phyloP scores from a whole-genome alignment of 2,329 filamentous ascomycete species.

The Parastagonospora nodorum region DNA sequence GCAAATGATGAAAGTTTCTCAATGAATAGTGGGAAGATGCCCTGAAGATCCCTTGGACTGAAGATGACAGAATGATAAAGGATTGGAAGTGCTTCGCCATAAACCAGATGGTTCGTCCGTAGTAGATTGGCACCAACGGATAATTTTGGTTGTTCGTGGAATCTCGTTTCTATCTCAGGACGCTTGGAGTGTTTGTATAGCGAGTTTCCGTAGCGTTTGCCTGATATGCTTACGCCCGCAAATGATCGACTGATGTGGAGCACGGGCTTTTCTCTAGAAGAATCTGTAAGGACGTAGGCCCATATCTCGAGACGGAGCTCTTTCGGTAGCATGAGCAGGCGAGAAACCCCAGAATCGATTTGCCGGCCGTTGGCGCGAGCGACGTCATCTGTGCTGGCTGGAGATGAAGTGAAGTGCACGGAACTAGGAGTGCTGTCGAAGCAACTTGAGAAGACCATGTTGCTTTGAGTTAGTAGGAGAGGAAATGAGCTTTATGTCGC shows the following conservation, averaged over 20 bases:
- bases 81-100: slow-evolving; percentile 32
- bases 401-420: no score
- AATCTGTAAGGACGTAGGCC: slow-evolving; percentile 22
- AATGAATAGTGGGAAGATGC: slow-evolving; percentile 28
- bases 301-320: slow-evolving; percentile 32
- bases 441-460: no score
- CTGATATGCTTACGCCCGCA: neutral
- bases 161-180: slow-evolving; percentile 6
- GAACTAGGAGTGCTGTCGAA: no score
- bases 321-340: slow-evolving; percentile 25
- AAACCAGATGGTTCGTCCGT: slow-evolving; percentile 17
- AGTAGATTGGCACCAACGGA: slow-evolving; percentile 18
- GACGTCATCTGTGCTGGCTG: no score
- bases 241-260: slow-evolving; percentile 17
- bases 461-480: no score
- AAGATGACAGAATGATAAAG: slow-evolving; percentile 26
- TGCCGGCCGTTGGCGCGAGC: no score
- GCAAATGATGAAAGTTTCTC: slow-evolving; percentile 17
- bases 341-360: neutral
- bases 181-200: neutral
- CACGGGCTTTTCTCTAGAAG: slow-evolving; percentile 8
- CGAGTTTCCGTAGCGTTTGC: slow-evolving; percentile 5
- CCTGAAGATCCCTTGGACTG: slow-evolving; percentile 13
- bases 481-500: no score
- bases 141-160: slow-evolving; percentile 1